Conservation (phyloP, 345 rosid species). For the Carallia pectinifolia region DNA sequence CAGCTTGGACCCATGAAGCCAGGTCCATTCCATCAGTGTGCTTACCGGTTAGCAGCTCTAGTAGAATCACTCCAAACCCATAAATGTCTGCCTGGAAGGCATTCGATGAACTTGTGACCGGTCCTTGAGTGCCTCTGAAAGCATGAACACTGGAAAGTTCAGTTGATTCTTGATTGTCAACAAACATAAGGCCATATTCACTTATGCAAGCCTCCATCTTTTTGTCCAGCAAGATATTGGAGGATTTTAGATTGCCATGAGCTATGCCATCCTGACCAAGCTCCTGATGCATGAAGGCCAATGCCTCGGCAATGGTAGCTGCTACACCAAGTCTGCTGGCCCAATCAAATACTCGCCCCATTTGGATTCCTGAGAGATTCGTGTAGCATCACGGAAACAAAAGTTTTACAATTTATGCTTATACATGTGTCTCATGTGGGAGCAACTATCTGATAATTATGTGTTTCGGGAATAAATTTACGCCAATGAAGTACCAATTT, state of each 20-base stretch:
- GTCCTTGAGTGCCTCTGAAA: not conserved
- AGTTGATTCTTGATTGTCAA: slow-evolving; percentile 19
- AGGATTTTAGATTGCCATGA: slow-evolving; percentile 66
- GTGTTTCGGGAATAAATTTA: too few relatives aligned
- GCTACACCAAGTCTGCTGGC: slow-evolving; percentile 44
- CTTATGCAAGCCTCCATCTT: slow-evolving; percentile 60
- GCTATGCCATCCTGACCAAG: slow-evolving; percentile 31
- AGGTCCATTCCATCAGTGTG: slow-evolving; percentile 44
- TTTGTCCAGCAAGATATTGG: slow-evolving; percentile 48
- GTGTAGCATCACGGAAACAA: not conserved
- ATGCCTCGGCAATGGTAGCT: slow-evolving; percentile 36
- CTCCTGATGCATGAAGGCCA: slow-evolving; percentile 51
- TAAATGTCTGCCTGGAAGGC: slow-evolving; percentile 44
- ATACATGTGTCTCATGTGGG: too few relatives aligned
- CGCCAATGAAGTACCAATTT: not conserved
- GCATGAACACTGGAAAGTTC: not conserved
- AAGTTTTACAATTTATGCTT: too few relatives aligned
- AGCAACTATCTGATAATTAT: not conserved
- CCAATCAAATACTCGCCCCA: slow-evolving; percentile 44
- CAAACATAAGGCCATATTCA: slow-evolving; percentile 51
- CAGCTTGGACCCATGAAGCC: slow-evolving; percentile 57
- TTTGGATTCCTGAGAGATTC: slow-evolving; percentile 36
- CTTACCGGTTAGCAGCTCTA: slow-evolving; percentile 58
- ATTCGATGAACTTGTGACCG: not conserved
- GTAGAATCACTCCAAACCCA: slow-evolving; percentile 48